Conservation (phyloP, 805 yeast genomes). For the Starmerella sp. region DNA sequence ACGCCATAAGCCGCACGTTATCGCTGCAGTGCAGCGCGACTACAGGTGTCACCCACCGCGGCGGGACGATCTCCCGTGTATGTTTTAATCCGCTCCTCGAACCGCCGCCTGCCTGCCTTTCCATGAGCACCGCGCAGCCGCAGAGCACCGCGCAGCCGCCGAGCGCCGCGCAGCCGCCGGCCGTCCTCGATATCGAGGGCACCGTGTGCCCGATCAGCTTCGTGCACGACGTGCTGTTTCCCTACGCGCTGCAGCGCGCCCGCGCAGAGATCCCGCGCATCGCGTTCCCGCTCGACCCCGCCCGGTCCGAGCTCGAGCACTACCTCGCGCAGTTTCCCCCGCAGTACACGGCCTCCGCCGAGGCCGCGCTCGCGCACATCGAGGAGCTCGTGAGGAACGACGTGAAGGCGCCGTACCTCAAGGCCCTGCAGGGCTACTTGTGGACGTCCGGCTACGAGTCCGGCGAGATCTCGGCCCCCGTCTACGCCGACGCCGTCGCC, state of each 20-base stretch:
- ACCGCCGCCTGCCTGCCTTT: neutral
- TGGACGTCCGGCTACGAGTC: slow-evolving; percentile 71
- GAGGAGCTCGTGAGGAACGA: slow-evolving; percentile 49
- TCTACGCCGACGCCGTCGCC: slow-evolving; percentile 59
- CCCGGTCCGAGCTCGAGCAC: slow-evolving; percentile 23
- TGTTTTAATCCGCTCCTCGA: neutral
- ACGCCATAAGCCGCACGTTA: neutral
- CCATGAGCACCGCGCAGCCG: too few relatives aligned
- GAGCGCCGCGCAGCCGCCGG: slow-evolving; percentile 13
- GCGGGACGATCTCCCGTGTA: neutral
- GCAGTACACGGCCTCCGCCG: slow-evolving; percentile 25
- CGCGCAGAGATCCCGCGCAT: slow-evolving; percentile 20
- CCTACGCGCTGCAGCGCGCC: slow-evolving; percentile 46
- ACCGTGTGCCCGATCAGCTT: slow-evolving; percentile 86
- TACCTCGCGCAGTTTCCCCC: slow-evolving; percentile 39
- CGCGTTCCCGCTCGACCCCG: slow-evolving; percentile 24
- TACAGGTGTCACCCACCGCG: neutral
- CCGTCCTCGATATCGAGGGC: slow-evolving; percentile 76
- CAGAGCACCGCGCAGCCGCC: too few relatives aligned
- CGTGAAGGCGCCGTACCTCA: slow-evolving; percentile 64
- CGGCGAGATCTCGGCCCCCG: slow-evolving; percentile 69
- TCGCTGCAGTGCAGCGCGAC: neutral
- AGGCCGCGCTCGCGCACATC: slow-evolving; percentile 39
- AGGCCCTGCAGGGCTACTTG: slow-evolving; percentile 68
- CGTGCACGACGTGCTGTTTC: slow-evolving; percentile 63